Evolutionary conservation across 1,284 basidiomycete genomes (phyloP).

Genomic region (Trichosporon coremiiforme): DNA sequence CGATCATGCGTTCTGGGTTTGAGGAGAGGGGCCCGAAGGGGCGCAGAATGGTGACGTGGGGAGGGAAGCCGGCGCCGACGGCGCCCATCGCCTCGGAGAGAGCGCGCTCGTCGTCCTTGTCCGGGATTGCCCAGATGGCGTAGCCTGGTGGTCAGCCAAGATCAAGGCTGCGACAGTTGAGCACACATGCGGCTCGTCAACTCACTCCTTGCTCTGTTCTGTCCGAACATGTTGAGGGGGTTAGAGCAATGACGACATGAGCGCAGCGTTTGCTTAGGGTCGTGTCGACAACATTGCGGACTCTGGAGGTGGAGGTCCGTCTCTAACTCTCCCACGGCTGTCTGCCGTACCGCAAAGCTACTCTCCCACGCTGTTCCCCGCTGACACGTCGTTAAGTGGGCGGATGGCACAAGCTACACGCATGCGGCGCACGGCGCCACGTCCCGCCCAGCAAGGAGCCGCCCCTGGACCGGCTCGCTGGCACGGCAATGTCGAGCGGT

Average conservation of each 20-base stretch:
- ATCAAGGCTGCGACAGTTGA: too few relatives aligned
- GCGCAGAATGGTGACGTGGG: conserved; percentile 9
- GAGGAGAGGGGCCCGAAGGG: neutral
- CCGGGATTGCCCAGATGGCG: conserved; percentile 8
- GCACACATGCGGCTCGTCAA: neutral
- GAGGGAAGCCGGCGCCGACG: neutral
- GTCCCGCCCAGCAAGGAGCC: neutral
- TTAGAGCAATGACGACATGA: conserved; percentile 4
- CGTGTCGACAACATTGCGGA: neutral
- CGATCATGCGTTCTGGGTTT: neutral
- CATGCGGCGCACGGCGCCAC: conserved; percentile 7
- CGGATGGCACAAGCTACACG: neutral
- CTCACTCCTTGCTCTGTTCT: neutral
- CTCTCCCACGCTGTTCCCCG: neutral
- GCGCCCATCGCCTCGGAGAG: neutral
- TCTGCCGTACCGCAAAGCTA: neutral
- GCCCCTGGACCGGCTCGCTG: conserved; percentile 9
- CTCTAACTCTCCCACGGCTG: neutral
- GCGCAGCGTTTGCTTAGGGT: neutral
- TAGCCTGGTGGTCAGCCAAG: neutral
- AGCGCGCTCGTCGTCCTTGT: conserved; percentile 1
- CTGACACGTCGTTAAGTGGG: conserved; percentile 6
- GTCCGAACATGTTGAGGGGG: neutral
- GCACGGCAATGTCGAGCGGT: neutral
- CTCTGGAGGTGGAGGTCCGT: neutral